Conservation (phyloP, 1,284 basidiomycete genomes). For the Ganoderma sinense region DNA sequence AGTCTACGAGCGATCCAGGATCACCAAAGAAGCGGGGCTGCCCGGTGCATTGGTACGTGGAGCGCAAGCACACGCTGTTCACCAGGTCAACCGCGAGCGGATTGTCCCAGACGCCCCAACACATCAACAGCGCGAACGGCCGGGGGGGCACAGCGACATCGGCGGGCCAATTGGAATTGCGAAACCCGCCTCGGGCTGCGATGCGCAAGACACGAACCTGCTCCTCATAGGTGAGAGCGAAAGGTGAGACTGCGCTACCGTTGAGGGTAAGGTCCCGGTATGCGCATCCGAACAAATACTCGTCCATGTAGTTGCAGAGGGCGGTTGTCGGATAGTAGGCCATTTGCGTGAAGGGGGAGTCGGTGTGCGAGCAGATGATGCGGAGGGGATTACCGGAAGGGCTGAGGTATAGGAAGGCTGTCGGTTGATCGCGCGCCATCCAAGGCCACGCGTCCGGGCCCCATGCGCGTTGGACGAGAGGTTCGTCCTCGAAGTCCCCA, state of each 20-base stretch:
- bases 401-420: not conserved
- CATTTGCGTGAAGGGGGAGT: not conserved
- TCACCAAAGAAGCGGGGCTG: not conserved
- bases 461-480: not conserved
- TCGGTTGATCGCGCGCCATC: not conserved
- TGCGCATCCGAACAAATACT: not conserved
- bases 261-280: not conserved
- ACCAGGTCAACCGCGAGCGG: not conserved
- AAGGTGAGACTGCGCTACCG: not conserved
- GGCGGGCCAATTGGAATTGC: not conserved
- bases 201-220: not conserved
- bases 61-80: not conserved
- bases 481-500: not conserved
- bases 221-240: not conserved
- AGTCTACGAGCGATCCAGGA: not conserved
- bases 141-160: not conserved
- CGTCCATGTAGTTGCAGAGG: not conserved
- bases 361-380: not conserved
- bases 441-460: not conserved
- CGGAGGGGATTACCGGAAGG: not conserved
- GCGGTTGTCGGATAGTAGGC: not conserved
- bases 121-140: not conserved
- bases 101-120: no score
- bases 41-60: not conserved
- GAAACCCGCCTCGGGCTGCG: not conserved